Evolutionary conservation across 2,329 filamentous ascomycete species (phyloP).

Genomic region (Tricladium varicosporioides): DNA sequence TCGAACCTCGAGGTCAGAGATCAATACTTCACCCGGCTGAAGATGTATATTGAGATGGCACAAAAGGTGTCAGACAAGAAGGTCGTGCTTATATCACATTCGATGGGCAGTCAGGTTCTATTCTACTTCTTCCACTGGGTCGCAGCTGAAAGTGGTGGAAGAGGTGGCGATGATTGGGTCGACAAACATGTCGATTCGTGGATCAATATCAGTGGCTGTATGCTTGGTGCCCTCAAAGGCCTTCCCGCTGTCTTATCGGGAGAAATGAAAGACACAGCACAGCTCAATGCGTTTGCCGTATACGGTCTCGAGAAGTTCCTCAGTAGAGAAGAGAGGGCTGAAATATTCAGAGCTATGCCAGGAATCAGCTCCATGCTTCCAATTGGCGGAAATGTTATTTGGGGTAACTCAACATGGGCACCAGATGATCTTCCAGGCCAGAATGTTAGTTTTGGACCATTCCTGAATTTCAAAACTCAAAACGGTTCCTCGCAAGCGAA

Average conservation of each 20-base stretch:
- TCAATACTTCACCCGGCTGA: constrained; percentile 89
- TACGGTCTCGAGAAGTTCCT: constrained; percentile 97
- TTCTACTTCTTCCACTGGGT: constrained; percentile 82
- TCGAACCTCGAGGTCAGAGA: constrained; percentile 85
- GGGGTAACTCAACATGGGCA: constrained; percentile 84
- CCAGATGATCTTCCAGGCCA: constrained; percentile 82
- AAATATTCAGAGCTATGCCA: constrained; percentile 95
- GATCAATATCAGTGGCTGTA: constrained; percentile 98
- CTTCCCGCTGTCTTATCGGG: constrained; percentile 88
- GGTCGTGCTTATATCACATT: constrained; percentile 84
- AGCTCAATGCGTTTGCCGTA: constrained; percentile 93
- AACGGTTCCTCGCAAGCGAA: constrained; percentile 62
- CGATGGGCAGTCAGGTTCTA: constrained; percentile 94
- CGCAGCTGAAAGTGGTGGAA: constrained; percentile 72
- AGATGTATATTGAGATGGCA: constrained; percentile 85
- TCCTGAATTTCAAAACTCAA: constrained; percentile 77
- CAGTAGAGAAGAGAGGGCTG: constrained; percentile 82
- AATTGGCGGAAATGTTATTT: constrained; percentile 89
- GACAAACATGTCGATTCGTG: constrained; percentile 87
- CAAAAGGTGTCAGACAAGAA: constrained; percentile 73
- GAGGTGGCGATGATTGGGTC: constrained; percentile 84
- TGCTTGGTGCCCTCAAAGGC: constrained; percentile 92
- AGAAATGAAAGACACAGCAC: constrained; percentile 97
- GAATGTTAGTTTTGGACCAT: constrained; percentile 70
- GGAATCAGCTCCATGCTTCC: constrained; percentile 96